Base-by-base conservation (phyloP, 208 protist species). In the Acanthamoeba triangularis region DNA sequence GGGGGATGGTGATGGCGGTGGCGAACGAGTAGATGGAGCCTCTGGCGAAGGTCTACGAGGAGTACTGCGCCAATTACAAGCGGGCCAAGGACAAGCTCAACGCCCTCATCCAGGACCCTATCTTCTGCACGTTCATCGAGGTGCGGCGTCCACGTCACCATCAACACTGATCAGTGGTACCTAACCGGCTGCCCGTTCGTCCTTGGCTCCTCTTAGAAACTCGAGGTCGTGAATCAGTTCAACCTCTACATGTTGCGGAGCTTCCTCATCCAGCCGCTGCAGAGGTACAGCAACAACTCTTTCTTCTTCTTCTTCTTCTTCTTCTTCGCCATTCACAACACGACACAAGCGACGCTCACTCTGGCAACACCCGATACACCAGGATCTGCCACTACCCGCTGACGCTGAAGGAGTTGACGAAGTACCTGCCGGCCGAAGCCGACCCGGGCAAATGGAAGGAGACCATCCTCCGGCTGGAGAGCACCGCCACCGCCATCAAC, bases 31-130 rank as follows among this genome's bases (percentile, higher is more conserved):
- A 84, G 74, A 84, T 84, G 74, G 74, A 84, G 8, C 11, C 74
- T 11, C 28, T 84, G 41, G 13, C 56, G 25, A 44, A 44, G 33
- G 74, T 84, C 23, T 84, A 84, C 25, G 20, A 54, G 33, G 74
- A 84, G 41, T 84, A 84, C 41, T 84, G 74, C 16, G 33, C 20
- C 41, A n/a, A 84, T n/a, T 84, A 84, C 74, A 84, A 84, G 74
- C 74, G 74, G 23, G 74, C 74, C 41, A 84, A 84, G 74, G 74
- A 84, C 74, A 84, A 84, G 74, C 74, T 84, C 74, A 84, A 84
- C 33, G 41, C 23, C 20, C 74, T 84, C 41, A 84, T 84, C 28
- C 74, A 84, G 74, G 41, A 84, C 23, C 74, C 74, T 3, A 23
- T 84, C 14, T 84, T 84, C 74, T 84, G 74, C 44, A 54, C 74